A percentile compares a stretch with the other conserved stretches of the same genome.
These are phyloP conservation scores for Arctium lappa DNA, from an alignment of 129 eudicot species.

Conservation along the genomic window DNA sequence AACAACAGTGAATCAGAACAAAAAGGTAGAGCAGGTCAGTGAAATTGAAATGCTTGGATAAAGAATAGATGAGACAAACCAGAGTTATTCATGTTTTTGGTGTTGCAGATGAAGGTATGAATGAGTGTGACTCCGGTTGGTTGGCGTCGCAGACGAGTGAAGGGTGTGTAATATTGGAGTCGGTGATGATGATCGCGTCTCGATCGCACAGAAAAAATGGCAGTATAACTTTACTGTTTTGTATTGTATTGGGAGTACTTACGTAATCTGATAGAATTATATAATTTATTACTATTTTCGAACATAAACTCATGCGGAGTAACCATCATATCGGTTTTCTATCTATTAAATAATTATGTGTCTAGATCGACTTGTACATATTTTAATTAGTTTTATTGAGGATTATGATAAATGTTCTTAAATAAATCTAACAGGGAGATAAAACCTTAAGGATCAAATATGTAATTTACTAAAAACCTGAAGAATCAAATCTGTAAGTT, in stretches of 20 bases:
- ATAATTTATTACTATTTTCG: background rate
- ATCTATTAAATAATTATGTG: background rate
- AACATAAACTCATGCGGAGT: background rate
- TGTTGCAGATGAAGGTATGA: background rate
- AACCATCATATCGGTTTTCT: background rate
- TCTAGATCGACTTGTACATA: background rate
- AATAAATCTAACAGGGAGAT: too few relatives aligned
- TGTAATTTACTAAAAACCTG: too few relatives aligned
- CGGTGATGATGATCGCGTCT: conserved; percentile 24
- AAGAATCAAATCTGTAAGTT: too few relatives aligned
- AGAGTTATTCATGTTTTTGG: conserved; percentile 30
- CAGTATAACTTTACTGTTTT: background rate
- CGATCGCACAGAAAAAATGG: conserved; percentile 5
- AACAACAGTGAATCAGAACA: background rate
- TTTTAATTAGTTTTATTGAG: background rate
- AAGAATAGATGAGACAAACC: conserved; percentile 22
- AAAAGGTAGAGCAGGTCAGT: conserved; percentile 7
- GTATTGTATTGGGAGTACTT: background rate
- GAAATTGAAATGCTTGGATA: background rate
- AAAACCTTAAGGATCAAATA: too few relatives aligned
- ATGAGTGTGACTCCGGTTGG: background rate
- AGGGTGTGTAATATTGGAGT: background rate
- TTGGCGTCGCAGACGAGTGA: background rate
- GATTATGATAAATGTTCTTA: background rate
- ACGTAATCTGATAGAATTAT: background rate